Conservation (phyloP, 306 rosid genomes). For the Fragaria iinumae region DNA sequence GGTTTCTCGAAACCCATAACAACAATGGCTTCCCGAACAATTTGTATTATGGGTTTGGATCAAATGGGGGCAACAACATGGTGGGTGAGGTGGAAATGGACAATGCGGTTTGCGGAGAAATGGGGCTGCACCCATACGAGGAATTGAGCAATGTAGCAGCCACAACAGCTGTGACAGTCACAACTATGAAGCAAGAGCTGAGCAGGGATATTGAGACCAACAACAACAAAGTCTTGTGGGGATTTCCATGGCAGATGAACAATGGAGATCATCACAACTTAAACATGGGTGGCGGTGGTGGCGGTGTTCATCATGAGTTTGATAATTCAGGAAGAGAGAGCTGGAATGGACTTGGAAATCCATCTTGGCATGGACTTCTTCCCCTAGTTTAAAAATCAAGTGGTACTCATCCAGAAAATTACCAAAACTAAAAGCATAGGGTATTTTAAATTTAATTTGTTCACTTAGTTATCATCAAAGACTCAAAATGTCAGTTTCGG, state of each 20-base stretch:
- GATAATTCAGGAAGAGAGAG: conserved; percentile 59
- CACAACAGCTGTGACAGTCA: conserved; percentile 57
- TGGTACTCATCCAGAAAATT: not conserved
- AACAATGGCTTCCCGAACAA: conserved; percentile 34
- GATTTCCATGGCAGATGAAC: conserved; percentile 76
- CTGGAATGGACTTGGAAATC: conserved; percentile 59
- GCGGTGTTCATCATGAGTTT: conserved; percentile 24
- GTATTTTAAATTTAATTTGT: conserved; percentile 22
- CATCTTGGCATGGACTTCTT: conserved; percentile 92
- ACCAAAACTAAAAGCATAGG: conserved; percentile 3
- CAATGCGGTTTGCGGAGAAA: conserved; percentile 44
- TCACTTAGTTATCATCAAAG: conserved; percentile 17
- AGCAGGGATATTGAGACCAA: conserved; percentile 34
- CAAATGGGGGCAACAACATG: conserved; percentile 28
- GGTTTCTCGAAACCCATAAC: conserved; percentile 49
- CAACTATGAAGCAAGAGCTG: conserved; percentile 81
- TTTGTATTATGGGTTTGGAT: conserved; percentile 55
- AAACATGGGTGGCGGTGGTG: conserved; percentile 38
- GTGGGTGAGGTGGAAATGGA: conserved; percentile 56
- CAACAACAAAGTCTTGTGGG: conserved; percentile 66
- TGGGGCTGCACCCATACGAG: conserved; percentile 42
- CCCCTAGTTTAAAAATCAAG: conserved; percentile 66
- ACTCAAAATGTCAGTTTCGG: conserved; percentile 32
- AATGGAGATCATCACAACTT: conserved; percentile 41
- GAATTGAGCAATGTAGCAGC: conserved; percentile 53